Evolutionary conservation across 306 rosid species (phyloP).

Genomic region (Carpinus viminea): DNA sequence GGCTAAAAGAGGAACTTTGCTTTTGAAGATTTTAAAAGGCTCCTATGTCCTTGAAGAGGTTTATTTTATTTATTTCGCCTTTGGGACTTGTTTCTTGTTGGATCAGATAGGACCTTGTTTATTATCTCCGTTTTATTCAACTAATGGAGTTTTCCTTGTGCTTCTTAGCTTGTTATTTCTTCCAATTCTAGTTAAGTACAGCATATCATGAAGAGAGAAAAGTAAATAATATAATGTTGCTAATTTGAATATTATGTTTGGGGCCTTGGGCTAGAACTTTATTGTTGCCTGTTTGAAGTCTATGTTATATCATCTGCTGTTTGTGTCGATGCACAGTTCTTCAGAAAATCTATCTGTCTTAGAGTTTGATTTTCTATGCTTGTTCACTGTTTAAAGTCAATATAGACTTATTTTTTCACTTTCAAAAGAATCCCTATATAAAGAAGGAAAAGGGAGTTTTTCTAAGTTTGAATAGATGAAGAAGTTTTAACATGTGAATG

Average conservation of each 20-base stretch:
- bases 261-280: not conserved
- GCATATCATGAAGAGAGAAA: not conserved
- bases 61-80: not conserved
- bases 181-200: not conserved
- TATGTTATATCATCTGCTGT: not conserved
- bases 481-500: not conserved
- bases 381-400: not conserved
- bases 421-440: not conserved
- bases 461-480: not conserved
- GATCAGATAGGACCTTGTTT: not conserved
- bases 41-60: not conserved
- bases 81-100: not conserved
- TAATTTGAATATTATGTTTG: not conserved
- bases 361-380: too few relatives aligned
- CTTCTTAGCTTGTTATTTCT: not conserved
- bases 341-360: too few relatives aligned
- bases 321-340: not conserved
- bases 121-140: not conserved
- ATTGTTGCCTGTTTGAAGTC: not conserved
- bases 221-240: not conserved
- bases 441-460: not conserved
- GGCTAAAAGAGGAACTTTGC: not conserved
- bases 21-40: not conserved
- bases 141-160: not conserved
- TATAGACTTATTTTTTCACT: not conserved